Conservation (phyloP, 2,329 filamentous ascomycete species). For the Trichophyton benhamiae region DNA sequence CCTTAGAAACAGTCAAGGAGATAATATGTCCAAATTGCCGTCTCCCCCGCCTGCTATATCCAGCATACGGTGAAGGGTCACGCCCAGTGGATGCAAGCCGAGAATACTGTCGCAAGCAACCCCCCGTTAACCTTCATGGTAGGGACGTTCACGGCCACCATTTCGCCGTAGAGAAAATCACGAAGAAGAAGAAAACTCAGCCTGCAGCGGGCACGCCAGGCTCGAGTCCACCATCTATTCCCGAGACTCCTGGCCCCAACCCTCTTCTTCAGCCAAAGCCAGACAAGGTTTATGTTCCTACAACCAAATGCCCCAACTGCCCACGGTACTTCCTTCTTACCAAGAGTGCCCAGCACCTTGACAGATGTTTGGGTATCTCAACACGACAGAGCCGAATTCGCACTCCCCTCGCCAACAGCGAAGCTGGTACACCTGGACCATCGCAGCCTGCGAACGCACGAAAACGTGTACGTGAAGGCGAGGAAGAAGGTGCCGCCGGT, state of each 20-base stretch:
- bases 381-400: conserved; percentile 40
- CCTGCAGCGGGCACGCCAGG: conserved; percentile 24
- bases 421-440: conserved; percentile 26
- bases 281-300: conserved; percentile 28
- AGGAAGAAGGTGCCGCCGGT: conserved; percentile 7
- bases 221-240: conserved; percentile 25
- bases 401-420: conserved; percentile 28
- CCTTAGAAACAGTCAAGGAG: conserved; percentile 46
- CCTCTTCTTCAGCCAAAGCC: conserved; percentile 23
- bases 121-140: conserved; percentile 45
- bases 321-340: conserved; percentile 50
- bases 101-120: conserved; percentile 49
- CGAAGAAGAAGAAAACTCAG: conserved; percentile 36
- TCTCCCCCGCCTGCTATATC: conserved; percentile 47
- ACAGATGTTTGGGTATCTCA: conserved; percentile 48
- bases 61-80: conserved; percentile 40
- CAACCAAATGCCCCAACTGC: conserved; percentile 45
- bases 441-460: conserved; percentile 5
- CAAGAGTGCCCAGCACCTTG: conserved; percentile 48
- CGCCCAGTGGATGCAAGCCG: conserved; percentile 38
- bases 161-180: conserved; percentile 32
- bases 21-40: conserved; percentile 50
- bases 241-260: conserved; percentile 16
- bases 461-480: conserved; percentile 18
- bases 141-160: conserved; percentile 50